Evolutionary conservation across 2,329 filamentous ascomycete species (phyloP).

Genomic region (Gremmenia infestans): DNA sequence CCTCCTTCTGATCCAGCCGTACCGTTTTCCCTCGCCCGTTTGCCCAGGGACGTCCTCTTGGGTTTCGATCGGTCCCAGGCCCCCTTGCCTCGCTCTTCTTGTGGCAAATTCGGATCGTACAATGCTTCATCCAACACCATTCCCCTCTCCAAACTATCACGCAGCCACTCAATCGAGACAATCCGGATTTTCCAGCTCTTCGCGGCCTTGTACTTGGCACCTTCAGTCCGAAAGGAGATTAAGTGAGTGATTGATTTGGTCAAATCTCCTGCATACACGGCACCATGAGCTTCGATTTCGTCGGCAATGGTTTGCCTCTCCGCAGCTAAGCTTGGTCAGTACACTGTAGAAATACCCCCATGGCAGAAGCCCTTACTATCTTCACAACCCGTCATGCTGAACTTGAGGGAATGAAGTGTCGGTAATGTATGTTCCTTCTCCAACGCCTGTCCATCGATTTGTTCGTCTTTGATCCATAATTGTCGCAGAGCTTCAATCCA

Average conservation of each 20-base stretch:
- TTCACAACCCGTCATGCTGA: conserved; percentile 67
- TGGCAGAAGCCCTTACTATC: conserved; percentile 48
- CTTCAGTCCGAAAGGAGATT: conserved; percentile 71
- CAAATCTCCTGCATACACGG: conserved; percentile 80
- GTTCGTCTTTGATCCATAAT: conserved; percentile 73
- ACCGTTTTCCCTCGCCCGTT: conserved; percentile 51
- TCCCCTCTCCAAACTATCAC: conserved; percentile 74
- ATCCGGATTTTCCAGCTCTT: conserved; percentile 74
- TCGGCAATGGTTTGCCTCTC: conserved; percentile 68
- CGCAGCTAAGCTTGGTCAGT: conserved; percentile 40
- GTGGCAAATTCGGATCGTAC: conserved; percentile 71
- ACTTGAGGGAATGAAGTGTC: conserved; percentile 56
- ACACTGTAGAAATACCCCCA: conserved; percentile 23
- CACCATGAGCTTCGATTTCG: conserved; percentile 62
- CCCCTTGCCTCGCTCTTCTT: conserved; percentile 67
- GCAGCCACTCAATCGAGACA: conserved; percentile 80
- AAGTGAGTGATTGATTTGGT: conserved; percentile 84
- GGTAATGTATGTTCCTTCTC: conserved; percentile 63
- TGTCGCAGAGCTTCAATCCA: conserved; percentile 80
- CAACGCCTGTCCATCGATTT: conserved; percentile 66
- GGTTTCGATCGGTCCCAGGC: conserved; percentile 62
- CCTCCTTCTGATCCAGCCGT: conserved; percentile 48
- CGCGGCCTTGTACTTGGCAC: conserved; percentile 89
- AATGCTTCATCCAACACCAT: conserved; percentile 87
- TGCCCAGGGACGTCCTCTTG: conserved; percentile 47